A percentile compares a stretch with the other conserved stretches of the same genome.
These are phyloP conservation scores for Athelia psychrophila DNA, from an alignment of 1,284 basidiomycete genomes.

Conservation along the genomic window DNA sequence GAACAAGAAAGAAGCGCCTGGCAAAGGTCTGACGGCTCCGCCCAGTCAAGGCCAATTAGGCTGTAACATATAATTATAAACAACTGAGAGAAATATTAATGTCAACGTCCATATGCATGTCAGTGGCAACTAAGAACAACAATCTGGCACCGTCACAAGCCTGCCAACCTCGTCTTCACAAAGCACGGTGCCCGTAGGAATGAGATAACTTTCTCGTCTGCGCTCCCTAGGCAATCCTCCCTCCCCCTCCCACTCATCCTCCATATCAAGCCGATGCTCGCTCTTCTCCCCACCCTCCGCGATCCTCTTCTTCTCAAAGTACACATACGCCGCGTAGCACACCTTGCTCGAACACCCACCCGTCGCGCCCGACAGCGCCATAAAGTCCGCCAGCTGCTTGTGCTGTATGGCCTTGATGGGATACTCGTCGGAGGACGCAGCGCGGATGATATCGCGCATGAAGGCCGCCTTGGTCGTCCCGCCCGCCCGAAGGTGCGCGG, in stretches of 20 bases:
- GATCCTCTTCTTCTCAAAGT: constrained; percentile 17
- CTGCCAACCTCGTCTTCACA: too few relatives aligned
- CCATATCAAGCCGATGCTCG: constrained; percentile 12
- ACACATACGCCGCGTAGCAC: constrained; percentile 15
- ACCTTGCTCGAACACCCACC: constrained; percentile 14
- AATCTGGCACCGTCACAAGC: too few relatives aligned
- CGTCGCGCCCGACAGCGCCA: constrained; percentile 12
- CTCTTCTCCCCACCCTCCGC: constrained; percentile 15
- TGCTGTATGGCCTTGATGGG: constrained; percentile 16
- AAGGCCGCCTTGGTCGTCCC: constrained; percentile 13
- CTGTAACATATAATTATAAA: too few relatives aligned
- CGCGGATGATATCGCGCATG: constrained; percentile 16
- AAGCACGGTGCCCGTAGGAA: too few relatives aligned
- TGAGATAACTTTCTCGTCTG: too few relatives aligned
- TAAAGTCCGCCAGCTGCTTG: constrained; percentile 15
- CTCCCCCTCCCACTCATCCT: constrained; percentile 12
- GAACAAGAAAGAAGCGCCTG: too few relatives aligned
- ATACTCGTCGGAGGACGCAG: constrained; percentile 10
- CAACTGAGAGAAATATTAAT: too few relatives aligned
- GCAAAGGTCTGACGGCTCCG: too few relatives aligned
- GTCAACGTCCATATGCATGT: too few relatives aligned
- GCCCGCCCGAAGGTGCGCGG: constrained; percentile 9
- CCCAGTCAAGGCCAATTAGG: too few relatives aligned
- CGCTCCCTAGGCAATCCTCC: constrained; percentile 9
- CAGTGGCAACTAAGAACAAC: too few relatives aligned